Evolutionary conservation across 768 basidiomycete genomes (phyloP), one percentile per base, ranked within the genome.

Genomic region (Lactarius sp.): DNA sequence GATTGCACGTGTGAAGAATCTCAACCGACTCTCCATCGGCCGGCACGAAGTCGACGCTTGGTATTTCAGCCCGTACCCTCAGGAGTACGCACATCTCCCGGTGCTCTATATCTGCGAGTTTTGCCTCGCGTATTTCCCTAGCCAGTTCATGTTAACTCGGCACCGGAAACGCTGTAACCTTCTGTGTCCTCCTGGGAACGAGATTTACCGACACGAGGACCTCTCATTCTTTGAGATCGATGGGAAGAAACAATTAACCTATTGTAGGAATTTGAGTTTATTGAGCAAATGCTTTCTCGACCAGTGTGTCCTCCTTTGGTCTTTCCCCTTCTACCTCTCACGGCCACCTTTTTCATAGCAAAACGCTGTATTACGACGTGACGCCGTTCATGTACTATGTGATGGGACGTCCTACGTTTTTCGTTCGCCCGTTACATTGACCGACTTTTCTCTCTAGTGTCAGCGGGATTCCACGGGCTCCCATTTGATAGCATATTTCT

Each of bases 311-410:
- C 51, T 52, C 9, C 22, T 8, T 44, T 50, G 39, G 16, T 16
- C 50, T 31, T 49, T 1, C 22, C 34, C 18, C 13, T 52, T 60
- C 63, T 50, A 46, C 39, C 34, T 56, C 34, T 59, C 52, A 42
- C 46, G 14, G 9, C 27, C 7, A 16, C 44, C 47, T 64, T 47
- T 47, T 20, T 59, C 66, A 54, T 71, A 94, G 92, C 79, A 99
- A 99, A 80, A 98, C 96, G 16, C 80, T 99, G 67, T 98, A 99
- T 78, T 99, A 98, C 78, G 97, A 99, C 78, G 96, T 98, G 70
- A 98, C 98, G 63, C 97, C 97, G 2, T 99, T 99, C 80, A 85
- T 99, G 83, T 99, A 94, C 81, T 99, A 99, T 81, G 90, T 95
- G 75, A 95, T 99, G 95, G 94, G 91, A 69, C 69, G 83, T 59